Base-by-base conservation (phyloP, 768 basidiomycete genomes). In the Vararia minispora region DNA sequence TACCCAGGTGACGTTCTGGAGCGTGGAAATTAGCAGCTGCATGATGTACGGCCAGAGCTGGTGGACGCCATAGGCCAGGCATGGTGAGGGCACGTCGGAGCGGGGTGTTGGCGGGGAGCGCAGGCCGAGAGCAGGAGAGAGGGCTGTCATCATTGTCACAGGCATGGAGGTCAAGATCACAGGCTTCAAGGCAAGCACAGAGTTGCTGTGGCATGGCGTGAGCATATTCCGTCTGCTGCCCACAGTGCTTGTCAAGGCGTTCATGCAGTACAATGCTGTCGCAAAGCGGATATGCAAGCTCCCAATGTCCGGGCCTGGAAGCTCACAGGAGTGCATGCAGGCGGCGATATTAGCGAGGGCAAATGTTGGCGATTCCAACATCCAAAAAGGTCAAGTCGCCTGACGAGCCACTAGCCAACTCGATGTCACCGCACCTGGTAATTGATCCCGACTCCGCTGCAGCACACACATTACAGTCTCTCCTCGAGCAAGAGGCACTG, bases 401-500 rank as follows among this genome's bases (percentile, higher is more conserved):
- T 4, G 21, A 54, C 4, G 18, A 42, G 24, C 45, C 48, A 21
- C 44, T 47, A 16, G 50, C 50, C 28, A 43, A 36, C 10, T 40
- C 46, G 17, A 40, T 49, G n/a, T 35, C 48, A 9, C 43, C 54
- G 28, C 39, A 41, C 39, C 50, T 52, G 16, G 39, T 49, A 31
- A 62, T 75, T 43, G 79, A 80, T 48, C 69, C 72, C 1, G 79
- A 84, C 45, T 78, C 85, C 2, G 66, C 74, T 23, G 59, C 87
- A 16, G 88, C 89, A 2, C 65, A 72, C 29, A 61, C 68, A 6
- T 61, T 97, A 12, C 91, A 97, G 49, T 90, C 91, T 2, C 62
- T 97, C 10, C 70, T 97, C 12, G 91, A 97, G 59, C 94, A 98
- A 58, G 94, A 99, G 58, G 80, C 83, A 2, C 68, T 97, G 33